Conservation (phyloP, 768 basidiomycete genomes). For the Hygrocybe punicea region DNA sequence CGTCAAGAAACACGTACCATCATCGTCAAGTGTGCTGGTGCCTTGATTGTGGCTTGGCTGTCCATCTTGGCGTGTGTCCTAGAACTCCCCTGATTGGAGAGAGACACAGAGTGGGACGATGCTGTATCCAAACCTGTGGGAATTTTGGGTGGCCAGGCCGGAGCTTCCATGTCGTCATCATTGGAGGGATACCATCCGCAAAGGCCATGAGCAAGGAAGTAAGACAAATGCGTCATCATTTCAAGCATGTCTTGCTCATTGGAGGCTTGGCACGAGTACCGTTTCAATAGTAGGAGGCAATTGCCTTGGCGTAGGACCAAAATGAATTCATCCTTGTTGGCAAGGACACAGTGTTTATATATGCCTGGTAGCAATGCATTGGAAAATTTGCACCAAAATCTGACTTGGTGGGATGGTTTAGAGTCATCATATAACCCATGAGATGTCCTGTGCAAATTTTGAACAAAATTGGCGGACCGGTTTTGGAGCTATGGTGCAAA, state of each 20-base stretch:
- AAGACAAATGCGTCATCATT: slow-evolving; percentile 2
- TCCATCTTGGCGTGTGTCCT: slow-evolving; percentile 3
- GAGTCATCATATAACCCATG: no score
- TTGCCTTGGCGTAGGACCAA: not conserved
- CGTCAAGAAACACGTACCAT: not conserved
- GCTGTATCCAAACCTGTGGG: not conserved
- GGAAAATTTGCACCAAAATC: no score
- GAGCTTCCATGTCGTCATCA: not conserved
- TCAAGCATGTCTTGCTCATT: not conserved
- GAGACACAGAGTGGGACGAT: not conserved
- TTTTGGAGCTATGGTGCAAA: no score
- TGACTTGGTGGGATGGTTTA: no score
- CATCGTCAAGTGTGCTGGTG: not conserved
- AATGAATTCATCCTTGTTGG: slow-evolving; percentile 1
- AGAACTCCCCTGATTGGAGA: not conserved
- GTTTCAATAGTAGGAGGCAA: not conserved
- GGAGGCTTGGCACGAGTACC: not conserved
- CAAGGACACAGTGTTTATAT: not conserved
- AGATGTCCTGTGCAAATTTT: no score
- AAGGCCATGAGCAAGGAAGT: slow-evolving; percentile 1
- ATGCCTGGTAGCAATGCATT: no score
- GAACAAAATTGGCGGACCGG: no score
- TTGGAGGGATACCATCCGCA: not conserved
- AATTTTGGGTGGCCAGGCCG: not conserved
- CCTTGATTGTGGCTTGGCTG: not conserved